A percentile compares a stretch with the other conserved stretches of the same genome.
These are phyloP conservation scores for Vigna trinervia DNA, from an alignment of 306 rosid species.

Conservation along the genomic window DNA sequence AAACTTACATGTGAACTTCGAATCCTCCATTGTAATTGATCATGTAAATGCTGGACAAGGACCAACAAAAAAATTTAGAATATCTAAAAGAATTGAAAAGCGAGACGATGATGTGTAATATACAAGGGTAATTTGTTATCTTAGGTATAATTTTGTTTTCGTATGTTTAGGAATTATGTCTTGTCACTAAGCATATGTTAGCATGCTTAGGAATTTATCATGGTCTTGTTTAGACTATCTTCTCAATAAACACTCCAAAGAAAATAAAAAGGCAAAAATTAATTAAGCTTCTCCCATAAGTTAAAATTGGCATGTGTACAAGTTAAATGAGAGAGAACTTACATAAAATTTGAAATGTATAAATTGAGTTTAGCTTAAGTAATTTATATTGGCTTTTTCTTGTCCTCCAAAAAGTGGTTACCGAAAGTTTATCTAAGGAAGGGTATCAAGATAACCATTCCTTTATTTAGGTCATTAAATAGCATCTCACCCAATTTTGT, in stretches of 20 bases:
- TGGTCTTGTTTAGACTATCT: not conserved
- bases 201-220: constrained; percentile 24
- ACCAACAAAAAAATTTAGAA: constrained; percentile 43
- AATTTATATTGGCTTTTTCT: not conserved
- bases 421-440: not conserved
- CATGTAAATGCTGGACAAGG: constrained; percentile 78
- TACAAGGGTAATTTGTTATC: not conserved
- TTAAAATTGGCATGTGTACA: not conserved
- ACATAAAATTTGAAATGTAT: not conserved
- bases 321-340: not conserved
- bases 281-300: not conserved
- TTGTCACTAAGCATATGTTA: not conserved
- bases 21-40: constrained; percentile 94
- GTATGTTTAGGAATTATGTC: not conserved
- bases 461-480: not conserved
- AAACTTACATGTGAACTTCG: constrained; percentile 94
- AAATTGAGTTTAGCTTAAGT: not conserved
- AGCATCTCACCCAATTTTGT: not conserved
- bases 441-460: not conserved
- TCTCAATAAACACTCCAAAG: not conserved
- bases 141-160: constrained; percentile 5
- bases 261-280: not conserved
- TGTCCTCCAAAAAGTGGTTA: not conserved
- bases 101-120: constrained; percentile 19
- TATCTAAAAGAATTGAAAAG: constrained; percentile 18